Conservation (phyloP, 192 early-diverging fungal species). For the Phycomyces nitens region DNA sequence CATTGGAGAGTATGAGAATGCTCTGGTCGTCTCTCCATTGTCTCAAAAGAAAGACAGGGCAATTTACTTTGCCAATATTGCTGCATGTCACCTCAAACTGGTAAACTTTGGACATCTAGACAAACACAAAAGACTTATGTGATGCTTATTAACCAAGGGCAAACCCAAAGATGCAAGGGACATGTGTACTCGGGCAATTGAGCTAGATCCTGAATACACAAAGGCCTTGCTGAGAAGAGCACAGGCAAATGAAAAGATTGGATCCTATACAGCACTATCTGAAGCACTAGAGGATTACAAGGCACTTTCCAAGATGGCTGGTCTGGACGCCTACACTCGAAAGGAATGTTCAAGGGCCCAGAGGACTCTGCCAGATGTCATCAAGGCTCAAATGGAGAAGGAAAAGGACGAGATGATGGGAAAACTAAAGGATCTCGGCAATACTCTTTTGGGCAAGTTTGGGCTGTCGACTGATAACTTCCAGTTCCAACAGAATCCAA, state of each 20-base stretch:
- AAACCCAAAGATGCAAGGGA: constrained; percentile 39
- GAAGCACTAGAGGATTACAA: constrained; percentile 46
- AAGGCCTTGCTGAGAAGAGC: constrained; percentile 60
- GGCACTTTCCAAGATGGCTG: neutral
- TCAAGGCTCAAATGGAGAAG: constrained; percentile 50
- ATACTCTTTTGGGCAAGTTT: constrained; percentile 69
- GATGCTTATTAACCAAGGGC: constrained; percentile 9
- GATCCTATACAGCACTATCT: constrained; percentile 41
- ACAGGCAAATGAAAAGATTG: constrained; percentile 53
- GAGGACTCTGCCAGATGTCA: constrained; percentile 39
- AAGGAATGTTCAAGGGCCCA: constrained; percentile 21
- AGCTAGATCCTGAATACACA: constrained; percentile 49
- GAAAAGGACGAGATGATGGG: constrained; percentile 71
- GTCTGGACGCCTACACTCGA: constrained; percentile 15
- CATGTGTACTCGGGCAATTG: constrained; percentile 46
- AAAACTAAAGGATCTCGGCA: constrained; percentile 73
- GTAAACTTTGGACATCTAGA: constrained; percentile 22
- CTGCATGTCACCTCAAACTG: constrained; percentile 60
- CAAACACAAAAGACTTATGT: neutral
- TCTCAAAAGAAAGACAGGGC: constrained; percentile 42
- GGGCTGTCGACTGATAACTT: constrained; percentile 73
- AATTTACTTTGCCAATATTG: constrained; percentile 59
- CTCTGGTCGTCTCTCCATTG: neutral
- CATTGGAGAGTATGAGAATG: constrained; percentile 20
- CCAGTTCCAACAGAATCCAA: constrained; percentile 57